Percentiles rank a stretch among this genome's conserved stretches.
Evolutionary conservation across 2,329 filamentous ascomycete genomes (phyloP).

Genomic region (Fusarium sarcochroum): DNA sequence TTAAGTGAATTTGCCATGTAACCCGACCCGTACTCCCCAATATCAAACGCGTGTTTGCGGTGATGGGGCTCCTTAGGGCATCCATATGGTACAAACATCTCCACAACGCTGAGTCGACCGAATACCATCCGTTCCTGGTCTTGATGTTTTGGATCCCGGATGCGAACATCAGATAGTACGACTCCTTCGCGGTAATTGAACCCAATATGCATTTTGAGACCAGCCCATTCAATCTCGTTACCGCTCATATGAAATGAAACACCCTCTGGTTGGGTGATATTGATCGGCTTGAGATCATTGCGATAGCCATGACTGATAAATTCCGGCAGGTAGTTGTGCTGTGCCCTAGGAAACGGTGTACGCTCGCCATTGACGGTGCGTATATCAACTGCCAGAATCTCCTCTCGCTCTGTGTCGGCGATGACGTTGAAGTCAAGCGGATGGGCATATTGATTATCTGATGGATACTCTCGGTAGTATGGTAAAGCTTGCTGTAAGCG

Average conservation of each 20-base stretch:
- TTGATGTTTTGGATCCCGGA: conserved; percentile 64
- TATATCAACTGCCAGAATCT: conserved; percentile 61
- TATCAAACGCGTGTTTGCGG: conserved; percentile 84
- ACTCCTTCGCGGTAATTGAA: conserved; percentile 81
- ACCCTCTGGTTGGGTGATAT: conserved; percentile 58
- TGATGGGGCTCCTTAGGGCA: conserved; percentile 86
- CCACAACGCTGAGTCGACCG: conserved; percentile 76
- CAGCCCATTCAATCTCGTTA: conserved; percentile 69
- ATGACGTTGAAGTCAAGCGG: conserved; percentile 65
- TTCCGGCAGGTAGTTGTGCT: conserved; percentile 58
- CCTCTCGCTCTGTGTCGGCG: conserved; percentile 62
- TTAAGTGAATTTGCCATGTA: conserved; percentile 87
- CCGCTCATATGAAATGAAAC: conserved; percentile 63
- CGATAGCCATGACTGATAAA: conserved; percentile 54
- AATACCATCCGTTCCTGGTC: conserved; percentile 68
- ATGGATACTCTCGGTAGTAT: conserved; percentile 81
- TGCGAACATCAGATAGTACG: conserved; percentile 77
- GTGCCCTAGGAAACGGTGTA: conserved; percentile 58
- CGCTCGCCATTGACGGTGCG: conserved; percentile 61
- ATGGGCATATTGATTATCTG: conserved; percentile 75
- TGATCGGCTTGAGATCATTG: conserved; percentile 56
- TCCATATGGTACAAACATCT: conserved; percentile 82
- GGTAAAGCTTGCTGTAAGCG: conserved; percentile 85
- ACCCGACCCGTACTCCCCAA: conserved; percentile 85
- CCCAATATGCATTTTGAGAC: conserved; percentile 79